Evolutionary conservation across 768 basidiomycete species (phyloP), one percentile per base, ranked within the genome.

Genomic region (Auriscalpium vulgare): DNA sequence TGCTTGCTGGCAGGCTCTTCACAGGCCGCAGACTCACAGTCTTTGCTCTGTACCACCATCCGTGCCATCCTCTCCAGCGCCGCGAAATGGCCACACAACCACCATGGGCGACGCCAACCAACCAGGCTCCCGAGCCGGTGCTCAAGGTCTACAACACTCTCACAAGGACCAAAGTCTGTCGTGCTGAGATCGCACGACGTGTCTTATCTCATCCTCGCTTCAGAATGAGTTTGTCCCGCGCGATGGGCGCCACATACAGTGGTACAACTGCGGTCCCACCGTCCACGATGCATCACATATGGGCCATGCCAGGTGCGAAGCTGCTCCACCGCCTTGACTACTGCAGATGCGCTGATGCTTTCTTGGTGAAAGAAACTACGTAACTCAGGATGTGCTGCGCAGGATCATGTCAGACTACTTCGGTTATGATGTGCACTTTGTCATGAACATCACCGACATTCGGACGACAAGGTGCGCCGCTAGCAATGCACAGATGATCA

Each of bases 191-290:
- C n/a, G 47, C 21, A 9, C 14, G 29, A 40, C 56, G 56, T 57
- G 38, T 59, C 40, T 50, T 8, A 29, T 40, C 6, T 44, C 46
- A 44, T 51, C 6, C 13, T 2, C 34, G 50, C 29, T 37, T 43
- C 65, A 94, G 91, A 86, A 81, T 52, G 85, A 87, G 58, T 93
- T 95, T 63, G 71, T 87, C 38, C 84, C 92, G 7, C 75, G 67
- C 51, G 74, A 81, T 59, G 87, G 85, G 0, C 78, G 81, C 1
- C 81, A 81, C 61, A 84, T 95, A n/a, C 93, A 95, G 64, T 98
- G 95, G 95, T 98, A 99, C 69, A 97, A 97, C 69, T 99, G 97
- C 66, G 95, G 97, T 10, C 95, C 97, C 16, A 99, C 97, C 0
- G 97, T 99, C 9, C 98, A 99, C 69, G 97, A 99, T 76, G 84